These are phyloP conservation scores for Aureobasidium lini DNA, from an alignment of 2,329 filamentous ascomycete genomes.

Conservation along the genomic window DNA sequence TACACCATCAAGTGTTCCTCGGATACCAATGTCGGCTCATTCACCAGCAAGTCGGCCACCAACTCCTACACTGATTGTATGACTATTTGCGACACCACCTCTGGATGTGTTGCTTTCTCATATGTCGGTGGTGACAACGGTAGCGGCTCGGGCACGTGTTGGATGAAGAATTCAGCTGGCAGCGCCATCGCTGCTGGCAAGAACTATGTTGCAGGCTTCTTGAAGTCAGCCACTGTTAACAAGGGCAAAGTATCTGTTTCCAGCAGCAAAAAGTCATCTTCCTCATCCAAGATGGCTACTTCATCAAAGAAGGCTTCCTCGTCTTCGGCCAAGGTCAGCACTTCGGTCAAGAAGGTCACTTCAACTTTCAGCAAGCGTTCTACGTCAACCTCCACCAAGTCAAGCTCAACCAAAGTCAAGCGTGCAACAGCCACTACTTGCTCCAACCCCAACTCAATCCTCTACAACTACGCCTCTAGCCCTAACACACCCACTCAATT, in stretches of 20 bases:
- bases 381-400: background rate
- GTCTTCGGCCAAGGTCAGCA: background rate
- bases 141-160: slow-evolving; percentile 9
- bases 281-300: background rate
- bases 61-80: slow-evolving; percentile 15
- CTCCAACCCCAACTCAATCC: background rate
- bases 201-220: slow-evolving; percentile 13
- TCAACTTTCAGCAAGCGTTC: background rate
- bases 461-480: slow-evolving; percentile 11
- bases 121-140: slow-evolving; percentile 16
- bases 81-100: slow-evolving; percentile 11
- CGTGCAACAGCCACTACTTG: slow-evolving; percentile 11
- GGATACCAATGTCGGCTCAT: slow-evolving; percentile 12
- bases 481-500: slow-evolving; percentile 15
- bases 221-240: background rate
- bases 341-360: background rate
- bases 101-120: slow-evolving; percentile 16
- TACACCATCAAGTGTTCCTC: slow-evolving; percentile 15
- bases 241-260: too few species aligned
- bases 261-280: background rate
- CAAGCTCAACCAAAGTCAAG: slow-evolving; percentile 8
- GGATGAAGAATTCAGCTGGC: slow-evolving; percentile 15
- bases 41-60: slow-evolving; percentile 11
- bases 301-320: slow-evolving; percentile 1
- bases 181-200: slow-evolving; percentile 7